Evolutionary conservation across 1,284 basidiomycete genomes (phyloP), one percentile per base, ranked within the genome.

Genomic region (Ustilago xerochloae): DNA sequence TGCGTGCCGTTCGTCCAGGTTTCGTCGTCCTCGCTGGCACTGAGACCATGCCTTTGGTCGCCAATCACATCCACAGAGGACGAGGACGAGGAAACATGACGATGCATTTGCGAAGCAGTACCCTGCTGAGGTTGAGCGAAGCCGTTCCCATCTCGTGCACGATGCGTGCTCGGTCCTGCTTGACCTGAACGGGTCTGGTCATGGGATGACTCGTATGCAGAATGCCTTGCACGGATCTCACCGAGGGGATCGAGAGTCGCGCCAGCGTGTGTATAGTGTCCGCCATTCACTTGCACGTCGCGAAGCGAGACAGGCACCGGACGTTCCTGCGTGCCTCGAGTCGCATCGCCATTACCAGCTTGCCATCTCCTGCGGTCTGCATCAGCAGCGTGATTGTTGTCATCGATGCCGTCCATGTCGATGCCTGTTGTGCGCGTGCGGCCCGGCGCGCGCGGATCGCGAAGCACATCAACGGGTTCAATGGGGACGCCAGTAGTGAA

Each of bases 11-110:
- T 39, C 26, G 45, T 41, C 66, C 60, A 63, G 2, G 56, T 47
- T 8, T 69, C 60, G 30, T 63, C 56, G 12, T 63, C 56, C 36
- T 63, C 66, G 52, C 51, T 52, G 33, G 52, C 56, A 28, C 24
- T 22, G 47, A 33, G 56, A 41, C 47, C 48, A 10, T 52, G 60
- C 36, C 60, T 59, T 15, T 50, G 56, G 15, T 54, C 56, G 9
- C 22, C 28, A 32, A 47, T 20, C 56, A 52, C 52, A 24, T 59
- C 61, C 9, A 54, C 43, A 1, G 66, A 56, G 6, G 52, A 63
- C 2, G 66, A 55, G 1, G 66, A 22, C 10, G 55, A 63, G 4
- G 66, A 51, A 10, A 41, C 24, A 6, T 52, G 60, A 16, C 56
- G 66, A 52, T 63, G 56, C 48, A 55, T 52, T 20, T 55, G 55